These are phyloP conservation scores for button mushroom (Agaricus bisporus) DNA, from an alignment of 768 basidiomycete species.

Conservation along the genomic window DNA sequence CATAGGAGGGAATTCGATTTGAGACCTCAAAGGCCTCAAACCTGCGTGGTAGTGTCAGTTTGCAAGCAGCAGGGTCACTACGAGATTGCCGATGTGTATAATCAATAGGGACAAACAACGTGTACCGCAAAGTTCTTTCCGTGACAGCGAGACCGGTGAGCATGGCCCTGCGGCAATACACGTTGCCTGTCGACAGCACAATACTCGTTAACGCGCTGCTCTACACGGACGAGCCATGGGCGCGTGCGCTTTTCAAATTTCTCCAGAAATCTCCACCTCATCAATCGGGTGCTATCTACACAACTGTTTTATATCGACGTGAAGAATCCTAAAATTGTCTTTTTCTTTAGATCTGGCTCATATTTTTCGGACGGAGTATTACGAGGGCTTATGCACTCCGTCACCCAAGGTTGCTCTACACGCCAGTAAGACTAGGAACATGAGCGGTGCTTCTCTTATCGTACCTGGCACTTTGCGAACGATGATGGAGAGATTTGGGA, in stretches of 20 bases:
- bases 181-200: constrained; percentile 59
- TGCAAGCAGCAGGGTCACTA: no score
- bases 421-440: background rate
- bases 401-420: constrained; percentile 75
- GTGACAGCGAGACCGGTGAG: no score
- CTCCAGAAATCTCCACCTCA: constrained; percentile 73
- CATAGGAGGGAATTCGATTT: no score
- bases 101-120: no score
- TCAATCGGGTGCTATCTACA: constrained; percentile 64
- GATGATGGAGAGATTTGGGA: constrained; percentile 46
- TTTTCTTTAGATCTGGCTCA: constrained; percentile 61
- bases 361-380: constrained; percentile 77
- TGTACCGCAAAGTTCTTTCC: no score
- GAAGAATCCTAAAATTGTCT: constrained; percentile 40
- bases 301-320: constrained; percentile 82
- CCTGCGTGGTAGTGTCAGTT: no score
- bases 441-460: background rate
- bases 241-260: constrained; percentile 31
- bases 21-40: no score
- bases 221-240: constrained; percentile 87
- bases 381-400: constrained; percentile 85
- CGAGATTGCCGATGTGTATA: no score
- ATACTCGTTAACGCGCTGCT: constrained; percentile 74
- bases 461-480: constrained; percentile 35
- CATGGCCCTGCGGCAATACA: constrained; percentile 57